phyloP scores from a whole-genome alignment of 2,329 filamentous ascomycete genomes.

The Penicillium thymicola region DNA sequence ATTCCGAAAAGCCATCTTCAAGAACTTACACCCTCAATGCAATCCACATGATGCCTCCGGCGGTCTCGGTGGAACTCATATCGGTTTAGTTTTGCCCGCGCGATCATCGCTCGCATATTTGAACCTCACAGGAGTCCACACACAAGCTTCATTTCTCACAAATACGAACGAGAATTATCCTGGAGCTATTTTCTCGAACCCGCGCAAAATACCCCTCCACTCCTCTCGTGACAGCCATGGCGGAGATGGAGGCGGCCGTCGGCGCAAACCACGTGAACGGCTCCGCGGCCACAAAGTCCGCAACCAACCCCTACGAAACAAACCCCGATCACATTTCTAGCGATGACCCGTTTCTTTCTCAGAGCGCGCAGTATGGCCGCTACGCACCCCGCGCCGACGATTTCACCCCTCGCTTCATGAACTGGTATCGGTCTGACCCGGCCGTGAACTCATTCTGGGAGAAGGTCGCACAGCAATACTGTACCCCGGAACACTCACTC shows the following conservation, averaged over 20 bases:
- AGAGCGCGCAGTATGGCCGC: conserved; percentile 35
- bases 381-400: conserved; percentile 34
- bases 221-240: conserved; percentile 16
- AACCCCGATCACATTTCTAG: conserved; percentile 29
- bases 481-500: conserved; percentile 32
- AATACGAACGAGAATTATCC: background rate
- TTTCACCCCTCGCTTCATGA: conserved; percentile 34
- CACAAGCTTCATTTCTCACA: background rate
- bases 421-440: conserved; percentile 33
- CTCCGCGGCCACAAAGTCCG: conserved; percentile 10
- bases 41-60: conserved; percentile 18
- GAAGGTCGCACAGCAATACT: conserved; percentile 30
- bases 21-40: background rate
- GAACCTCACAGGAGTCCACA: background rate
- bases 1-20: background rate
- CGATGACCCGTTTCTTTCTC: conserved; percentile 35
- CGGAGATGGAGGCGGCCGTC: conserved; percentile 19
- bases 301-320: conserved; percentile 36
- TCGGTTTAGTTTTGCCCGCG: conserved; percentile 18
- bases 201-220: background rate
- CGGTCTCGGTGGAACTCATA: conserved; percentile 10
- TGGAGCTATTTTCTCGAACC: background rate
- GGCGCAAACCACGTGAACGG: conserved; percentile 25
- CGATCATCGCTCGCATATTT: conserved; percentile 13
- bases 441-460: conserved; percentile 37